Evolutionary conservation across 495 filamentous ascomycete genomes (phyloP).

Genomic region (Podospora bellae-mahoneyi): DNA sequence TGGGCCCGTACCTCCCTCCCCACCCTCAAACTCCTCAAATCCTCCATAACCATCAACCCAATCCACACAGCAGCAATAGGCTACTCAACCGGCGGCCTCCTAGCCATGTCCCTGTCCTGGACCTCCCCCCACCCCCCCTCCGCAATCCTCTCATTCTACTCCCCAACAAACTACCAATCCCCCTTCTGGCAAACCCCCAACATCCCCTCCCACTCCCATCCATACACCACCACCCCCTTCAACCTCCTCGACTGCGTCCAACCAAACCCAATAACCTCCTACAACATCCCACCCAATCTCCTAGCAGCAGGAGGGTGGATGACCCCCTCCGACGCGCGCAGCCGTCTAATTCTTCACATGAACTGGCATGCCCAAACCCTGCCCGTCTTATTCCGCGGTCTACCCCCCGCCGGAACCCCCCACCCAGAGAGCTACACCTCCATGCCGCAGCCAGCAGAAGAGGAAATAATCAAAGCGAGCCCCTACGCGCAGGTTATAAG

Average conservation of each 20-base stretch:
- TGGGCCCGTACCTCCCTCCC: not conserved
- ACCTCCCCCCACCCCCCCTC: not conserved
- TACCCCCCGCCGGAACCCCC: not conserved
- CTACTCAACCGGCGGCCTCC: not conserved
- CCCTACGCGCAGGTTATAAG: slow-evolving; percentile 39
- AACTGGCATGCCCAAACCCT: not conserved
- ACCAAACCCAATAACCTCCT: not conserved
- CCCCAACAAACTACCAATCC: too few species aligned
- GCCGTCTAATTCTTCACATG: not conserved
- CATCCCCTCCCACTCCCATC: too few species aligned
- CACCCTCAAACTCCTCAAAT: not conserved
- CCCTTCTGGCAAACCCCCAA: too few species aligned
- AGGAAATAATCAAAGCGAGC: slow-evolving; percentile 34
- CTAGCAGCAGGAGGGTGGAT: not conserved
- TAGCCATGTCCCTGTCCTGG: not conserved
- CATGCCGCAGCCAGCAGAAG: not conserved
- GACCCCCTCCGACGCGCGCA: not conserved
- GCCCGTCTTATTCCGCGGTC: not conserved
- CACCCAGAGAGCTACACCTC: not conserved
- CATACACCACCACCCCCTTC: not conserved
- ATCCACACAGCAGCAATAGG: not conserved
- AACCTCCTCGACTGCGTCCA: not conserved
- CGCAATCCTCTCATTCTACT: too few species aligned
- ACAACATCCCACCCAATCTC: not conserved
- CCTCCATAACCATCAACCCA: not conserved